Percentiles rank a stretch among this genome's conserved stretches.
Conservation (phyloP, 2,329 filamentous ascomycete species). For the Scedosporium boydii region DNA sequence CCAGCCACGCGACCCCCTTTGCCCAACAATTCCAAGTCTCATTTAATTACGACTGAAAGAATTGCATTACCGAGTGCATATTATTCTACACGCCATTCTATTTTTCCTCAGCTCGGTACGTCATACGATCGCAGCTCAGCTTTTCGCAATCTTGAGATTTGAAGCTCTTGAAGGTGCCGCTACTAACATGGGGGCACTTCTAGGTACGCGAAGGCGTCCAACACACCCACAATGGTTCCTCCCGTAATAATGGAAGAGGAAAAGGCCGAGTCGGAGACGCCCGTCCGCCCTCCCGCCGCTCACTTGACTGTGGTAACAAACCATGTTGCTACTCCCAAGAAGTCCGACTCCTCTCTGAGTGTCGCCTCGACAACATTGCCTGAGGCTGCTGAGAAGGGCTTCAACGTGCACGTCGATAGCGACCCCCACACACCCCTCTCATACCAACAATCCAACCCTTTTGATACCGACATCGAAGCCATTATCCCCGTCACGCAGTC, state of each 20-base stretch:
- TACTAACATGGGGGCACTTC: neutral
- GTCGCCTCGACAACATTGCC: neutral
- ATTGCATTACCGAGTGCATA: too few species aligned
- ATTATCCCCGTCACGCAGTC: conserved; percentile 29
- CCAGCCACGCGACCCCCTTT: too few species aligned
- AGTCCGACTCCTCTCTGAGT: neutral
- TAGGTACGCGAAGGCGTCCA: neutral
- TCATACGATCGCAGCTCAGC: too few species aligned
- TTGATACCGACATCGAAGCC: conserved; percentile 49
- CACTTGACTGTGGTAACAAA: neutral
- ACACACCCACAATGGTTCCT: neutral
- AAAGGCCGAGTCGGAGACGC: neutral
- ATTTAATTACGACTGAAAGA: too few species aligned
- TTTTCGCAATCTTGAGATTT: too few species aligned
- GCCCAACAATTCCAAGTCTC: too few species aligned
- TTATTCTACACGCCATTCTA: too few species aligned
- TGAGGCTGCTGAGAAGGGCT: conserved; percentile 12
- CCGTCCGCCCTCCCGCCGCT: neutral
- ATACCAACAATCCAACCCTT: conserved; percentile 35
- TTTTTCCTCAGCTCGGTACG: too few species aligned
- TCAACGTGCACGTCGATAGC: conserved; percentile 22
- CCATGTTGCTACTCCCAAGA: neutral
- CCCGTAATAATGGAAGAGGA: neutral
- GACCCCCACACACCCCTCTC: conserved; percentile 35
- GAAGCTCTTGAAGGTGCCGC: neutral